Evolutionary conservation across 495 filamentous ascomycete species (phyloP).

Genomic region (Penicillium fimorum): DNA sequence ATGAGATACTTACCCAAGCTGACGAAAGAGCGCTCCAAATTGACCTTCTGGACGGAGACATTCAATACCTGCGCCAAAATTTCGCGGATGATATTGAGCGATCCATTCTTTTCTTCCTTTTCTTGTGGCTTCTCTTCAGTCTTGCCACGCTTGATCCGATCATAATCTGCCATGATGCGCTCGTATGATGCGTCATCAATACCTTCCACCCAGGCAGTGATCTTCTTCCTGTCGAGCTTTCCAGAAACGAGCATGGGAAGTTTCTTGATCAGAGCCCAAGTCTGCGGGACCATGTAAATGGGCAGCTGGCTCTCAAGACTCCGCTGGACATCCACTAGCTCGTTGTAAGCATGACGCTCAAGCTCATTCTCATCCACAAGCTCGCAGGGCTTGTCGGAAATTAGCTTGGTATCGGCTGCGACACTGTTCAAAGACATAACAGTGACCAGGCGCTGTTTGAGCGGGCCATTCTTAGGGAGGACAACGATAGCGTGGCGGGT

Average conservation of each 20-base stretch:
- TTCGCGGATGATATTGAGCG: constrained; percentile 32
- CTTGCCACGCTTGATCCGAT: constrained; percentile 30
- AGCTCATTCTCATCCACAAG: constrained; percentile 32
- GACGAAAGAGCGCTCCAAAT: constrained; percentile 42
- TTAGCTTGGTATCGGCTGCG: constrained; percentile 26
- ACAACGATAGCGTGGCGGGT: constrained; percentile 50
- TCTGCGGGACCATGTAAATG: constrained; percentile 50
- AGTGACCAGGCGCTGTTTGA: constrained; percentile 43
- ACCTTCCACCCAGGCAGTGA: constrained; percentile 44
- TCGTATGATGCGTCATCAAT: constrained; percentile 38
- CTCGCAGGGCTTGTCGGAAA: constrained; percentile 36
- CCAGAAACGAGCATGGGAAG: constrained; percentile 51
- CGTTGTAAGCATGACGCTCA: constrained; percentile 26
- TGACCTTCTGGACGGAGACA: constrained; percentile 37
- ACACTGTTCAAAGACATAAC: constrained; percentile 42
- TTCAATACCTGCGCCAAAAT: constrained; percentile 52
- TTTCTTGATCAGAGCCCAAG: constrained; percentile 42
- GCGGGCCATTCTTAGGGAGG: constrained; percentile 40
- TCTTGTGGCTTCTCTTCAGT: constrained; percentile 28
- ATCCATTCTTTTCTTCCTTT: constrained; percentile 20
- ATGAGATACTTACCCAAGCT: constrained; percentile 38
- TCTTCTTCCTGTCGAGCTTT: constrained; percentile 49
- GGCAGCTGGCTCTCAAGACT: constrained; percentile 39
- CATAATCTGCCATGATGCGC: constrained; percentile 41
- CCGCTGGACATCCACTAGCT: constrained; percentile 38